Conservation (phyloP, 164 flowering plant species). For the Sextonia rubra region DNA sequence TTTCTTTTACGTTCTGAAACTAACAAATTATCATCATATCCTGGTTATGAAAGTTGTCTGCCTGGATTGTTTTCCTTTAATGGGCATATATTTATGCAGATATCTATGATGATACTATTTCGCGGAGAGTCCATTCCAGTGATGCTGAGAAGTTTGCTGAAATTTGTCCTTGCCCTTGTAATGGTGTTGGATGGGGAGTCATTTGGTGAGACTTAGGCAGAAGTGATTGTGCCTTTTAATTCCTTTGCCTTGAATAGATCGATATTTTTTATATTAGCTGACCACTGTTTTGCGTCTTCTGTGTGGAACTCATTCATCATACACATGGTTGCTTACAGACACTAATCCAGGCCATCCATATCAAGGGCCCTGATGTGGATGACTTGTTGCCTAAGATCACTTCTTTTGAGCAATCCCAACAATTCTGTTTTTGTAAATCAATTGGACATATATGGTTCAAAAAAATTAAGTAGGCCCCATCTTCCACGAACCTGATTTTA, state of each 20-base stretch:
- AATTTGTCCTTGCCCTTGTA: conserved; percentile 82
- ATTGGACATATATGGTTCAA: background rate
- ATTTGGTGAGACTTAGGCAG: conserved; percentile 51
- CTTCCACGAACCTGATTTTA: background rate
- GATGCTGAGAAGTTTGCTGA: conserved; percentile 97
- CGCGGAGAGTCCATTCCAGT: conserved; percentile 78
- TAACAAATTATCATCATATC: background rate
- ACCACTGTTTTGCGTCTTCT: background rate
- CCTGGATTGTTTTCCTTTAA: background rate
- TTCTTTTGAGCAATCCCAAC: background rate
- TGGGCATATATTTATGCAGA: conserved; percentile 35
- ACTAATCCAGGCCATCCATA: too few relatives aligned
- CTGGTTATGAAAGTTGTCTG: background rate
- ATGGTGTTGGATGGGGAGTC: conserved; percentile 82
- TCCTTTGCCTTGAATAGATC: background rate
- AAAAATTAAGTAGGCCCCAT: background rate
- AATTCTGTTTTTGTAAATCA: background rate
- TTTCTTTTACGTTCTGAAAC: background rate
- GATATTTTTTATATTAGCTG: background rate
- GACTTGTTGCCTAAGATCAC: too few relatives aligned
- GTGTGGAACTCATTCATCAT: too few relatives aligned
- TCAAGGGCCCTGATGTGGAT: too few relatives aligned
- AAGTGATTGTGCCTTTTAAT: background rate
- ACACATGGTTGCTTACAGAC: too few relatives aligned
- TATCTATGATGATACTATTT: conserved; percentile 87